Conservation (phyloP, 2,329 filamentous ascomycete genomes). For the Metarhizium rileyi region DNA sequence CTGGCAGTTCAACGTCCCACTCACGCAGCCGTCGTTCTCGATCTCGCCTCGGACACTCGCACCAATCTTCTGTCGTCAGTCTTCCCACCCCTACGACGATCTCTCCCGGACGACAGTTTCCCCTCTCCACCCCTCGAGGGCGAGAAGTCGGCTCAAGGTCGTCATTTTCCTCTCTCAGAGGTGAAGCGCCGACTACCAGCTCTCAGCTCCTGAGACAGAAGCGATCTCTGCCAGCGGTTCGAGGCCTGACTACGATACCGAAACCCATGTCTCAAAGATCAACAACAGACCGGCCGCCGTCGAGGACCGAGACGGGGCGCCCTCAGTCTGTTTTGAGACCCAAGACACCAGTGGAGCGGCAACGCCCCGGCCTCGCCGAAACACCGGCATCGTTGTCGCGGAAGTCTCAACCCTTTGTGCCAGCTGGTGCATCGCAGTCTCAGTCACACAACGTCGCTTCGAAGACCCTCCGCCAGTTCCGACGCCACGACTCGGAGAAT, state of each 20-base stretch:
- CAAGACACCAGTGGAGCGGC: slow-evolving; percentile 62
- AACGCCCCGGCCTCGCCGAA: slow-evolving; percentile 36
- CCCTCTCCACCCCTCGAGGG: slow-evolving; percentile 50
- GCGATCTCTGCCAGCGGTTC: slow-evolving; percentile 53
- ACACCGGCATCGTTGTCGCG: slow-evolving; percentile 42
- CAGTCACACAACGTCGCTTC: slow-evolving; percentile 71
- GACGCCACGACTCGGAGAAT: slow-evolving; percentile 75
- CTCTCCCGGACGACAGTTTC: slow-evolving; percentile 41
- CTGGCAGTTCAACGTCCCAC: slow-evolving; percentile 58
- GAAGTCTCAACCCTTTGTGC: slow-evolving; percentile 66
- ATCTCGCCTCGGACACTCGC: slow-evolving; percentile 58
- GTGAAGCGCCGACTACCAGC: slow-evolving; percentile 54
- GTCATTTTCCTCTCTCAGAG: slow-evolving; percentile 43
- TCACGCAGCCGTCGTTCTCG: slow-evolving; percentile 51
- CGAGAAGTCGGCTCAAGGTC: slow-evolving; percentile 47
- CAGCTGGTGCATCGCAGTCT: slow-evolving; percentile 61
- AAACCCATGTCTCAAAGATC: slow-evolving; percentile 38
- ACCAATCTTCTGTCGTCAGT: slow-evolving; percentile 59
- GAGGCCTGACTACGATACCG: slow-evolving; percentile 38
- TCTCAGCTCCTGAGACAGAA: slow-evolving; percentile 57
- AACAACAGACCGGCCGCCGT: slow-evolving; percentile 44
- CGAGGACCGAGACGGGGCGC: slow-evolving; percentile 43
- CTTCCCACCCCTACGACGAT: slow-evolving; percentile 51
- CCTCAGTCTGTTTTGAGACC: slow-evolving; percentile 46
- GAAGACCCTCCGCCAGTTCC: slow-evolving; percentile 60